Evolutionary conservation across 495 filamentous ascomycete genomes (phyloP), one percentile per base, ranked within the genome.

Genomic region (Neurospora sp.): DNA sequence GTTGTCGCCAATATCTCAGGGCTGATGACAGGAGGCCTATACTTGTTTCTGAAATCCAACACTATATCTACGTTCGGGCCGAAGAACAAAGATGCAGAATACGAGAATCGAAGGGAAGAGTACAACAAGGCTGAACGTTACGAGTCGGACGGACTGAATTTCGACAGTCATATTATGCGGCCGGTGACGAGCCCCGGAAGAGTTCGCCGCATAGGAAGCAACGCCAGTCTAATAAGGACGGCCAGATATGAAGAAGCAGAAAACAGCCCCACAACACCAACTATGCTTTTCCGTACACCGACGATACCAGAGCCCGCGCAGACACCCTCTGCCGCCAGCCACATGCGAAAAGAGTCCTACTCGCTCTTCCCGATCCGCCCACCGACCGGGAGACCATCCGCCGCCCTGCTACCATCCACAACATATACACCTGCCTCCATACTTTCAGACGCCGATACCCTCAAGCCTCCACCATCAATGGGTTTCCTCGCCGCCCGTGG

Each of bases 1-100:
- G 84, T 86, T 8, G 84, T 83, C 6, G 81, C 84, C n/a, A 86
- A 85, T 62, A 79, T 86, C 1, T 85, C 85, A 0, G 85, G 85
- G 0, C 74, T 86, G 39, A 82, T 82, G 81, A 86, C 82, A 5
- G 84, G 85, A 34, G 83, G 83, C 5, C 79, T 86, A 39, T 83
- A 86, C 71, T 78, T 86, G 5, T 86, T 86, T 71, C 79, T 86
- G 74, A 85, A 85, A 73, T 85, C 82, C 4, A 83, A 81, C 70
- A 82, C 81, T 0, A 73, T 82, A 17, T 80, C 81, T 19, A 84
- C 80, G 19, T 84, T 85, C 66, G 76, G 80, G 0, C 83, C 83
- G 0, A 79, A 79, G 19, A 80, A 82, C 74, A 85, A 86, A 73
- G 74, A 78, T 17, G 81, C 76, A 38, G 81, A 84, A 48, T 80